Base-by-base conservation (phyloP, 176 grass and related monocot species). In the Rhynchospora tenuis region DNA sequence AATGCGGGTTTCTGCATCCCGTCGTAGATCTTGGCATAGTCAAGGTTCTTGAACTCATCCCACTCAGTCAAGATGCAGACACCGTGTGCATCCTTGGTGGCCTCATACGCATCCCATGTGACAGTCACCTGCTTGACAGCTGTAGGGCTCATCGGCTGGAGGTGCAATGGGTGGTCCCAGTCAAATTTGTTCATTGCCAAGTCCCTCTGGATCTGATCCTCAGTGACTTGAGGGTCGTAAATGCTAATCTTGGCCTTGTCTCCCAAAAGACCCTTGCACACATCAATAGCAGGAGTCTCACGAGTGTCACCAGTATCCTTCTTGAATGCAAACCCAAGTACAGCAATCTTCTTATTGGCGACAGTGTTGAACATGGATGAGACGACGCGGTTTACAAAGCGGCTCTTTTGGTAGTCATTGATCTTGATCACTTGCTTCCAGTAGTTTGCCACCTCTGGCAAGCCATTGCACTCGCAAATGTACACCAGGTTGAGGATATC, bases 1-100 rank as follows among this genome's bases (percentile, higher is more conserved):
- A 93, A 93, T 17, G 91, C 91, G 0, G 88, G 91, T 78, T 93
- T 93, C 83, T 90, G 86, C 91, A 93, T 93, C 64, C 73, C 85
- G 14, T 86, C 67, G 1, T 84, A 93, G 86, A 93, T 93, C 75
- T 88, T 93, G 10, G 51, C 45, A 51, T 84, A 93, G 86, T 93
- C 88, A 0, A 93, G 88, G 4, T 51, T 81, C 80, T 81, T 90
- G 86, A 93, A 93, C 29, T 93, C 91, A 10, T 93, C 88, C 91
- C 88, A 93, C 73, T 93, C 91, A 0, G 91, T 93, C 50, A 93
- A 29, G 50, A 93, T 93, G 86, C 91, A 93, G 59, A 93, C 77
- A 27, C 84, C 91, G 6, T 93, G 91, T 6, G 91, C 91, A n/a
- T 75, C 91, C 88, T 90, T 93, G 51, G 84, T 81, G 24, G 91